Conservation (phyloP, 352 stramenopile species). For the Peronospora destructor region DNA sequence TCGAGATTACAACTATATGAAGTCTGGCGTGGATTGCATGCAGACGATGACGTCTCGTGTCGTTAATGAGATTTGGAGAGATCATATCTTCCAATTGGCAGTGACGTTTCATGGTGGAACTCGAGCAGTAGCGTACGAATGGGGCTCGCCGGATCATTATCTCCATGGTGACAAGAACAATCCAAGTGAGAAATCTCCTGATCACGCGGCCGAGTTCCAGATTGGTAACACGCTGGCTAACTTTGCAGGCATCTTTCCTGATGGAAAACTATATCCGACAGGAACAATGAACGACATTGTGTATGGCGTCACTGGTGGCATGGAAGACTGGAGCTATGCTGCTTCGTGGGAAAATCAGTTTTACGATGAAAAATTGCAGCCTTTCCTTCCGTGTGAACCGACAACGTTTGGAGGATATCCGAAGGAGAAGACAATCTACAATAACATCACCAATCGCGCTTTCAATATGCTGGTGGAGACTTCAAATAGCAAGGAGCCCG, state of each 20-base stretch:
- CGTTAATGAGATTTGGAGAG: constrained; percentile 94
- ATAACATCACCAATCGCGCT: constrained; percentile 87
- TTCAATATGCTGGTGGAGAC: constrained; percentile 98
- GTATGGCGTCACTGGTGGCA: constrained; percentile 93
- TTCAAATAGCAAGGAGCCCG: constrained; percentile 86
- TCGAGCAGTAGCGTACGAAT: constrained; percentile 96
- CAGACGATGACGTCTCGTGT: constrained; percentile 91
- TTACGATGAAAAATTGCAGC: constrained; percentile 25
- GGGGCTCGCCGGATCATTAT: constrained; percentile 91
- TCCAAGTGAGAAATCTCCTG: constrained; percentile 65
- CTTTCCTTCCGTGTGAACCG: constrained; percentile 77
- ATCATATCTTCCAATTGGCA: constrained; percentile 95
- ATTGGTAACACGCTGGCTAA: constrained; percentile 51
- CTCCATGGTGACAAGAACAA: constrained; percentile 33
- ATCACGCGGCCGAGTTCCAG: constrained; percentile 66
- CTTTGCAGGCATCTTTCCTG: constrained; percentile 66
- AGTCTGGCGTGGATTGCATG: constrained; percentile 86
- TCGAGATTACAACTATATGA: constrained; percentile 97
- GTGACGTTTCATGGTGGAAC: constrained; percentile 98
- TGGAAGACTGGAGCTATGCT: constrained; percentile 97
- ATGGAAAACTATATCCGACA: constrained; percentile 67
- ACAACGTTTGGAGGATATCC: constrained; percentile 88
- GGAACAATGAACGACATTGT: constrained; percentile 95
- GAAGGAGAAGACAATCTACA: constrained; percentile 88
- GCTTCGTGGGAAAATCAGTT: constrained; percentile 81